Evolutionary conservation across 176 grass and related monocot genomes (phyloP).

Genomic region (Panicum miliaceum): DNA sequence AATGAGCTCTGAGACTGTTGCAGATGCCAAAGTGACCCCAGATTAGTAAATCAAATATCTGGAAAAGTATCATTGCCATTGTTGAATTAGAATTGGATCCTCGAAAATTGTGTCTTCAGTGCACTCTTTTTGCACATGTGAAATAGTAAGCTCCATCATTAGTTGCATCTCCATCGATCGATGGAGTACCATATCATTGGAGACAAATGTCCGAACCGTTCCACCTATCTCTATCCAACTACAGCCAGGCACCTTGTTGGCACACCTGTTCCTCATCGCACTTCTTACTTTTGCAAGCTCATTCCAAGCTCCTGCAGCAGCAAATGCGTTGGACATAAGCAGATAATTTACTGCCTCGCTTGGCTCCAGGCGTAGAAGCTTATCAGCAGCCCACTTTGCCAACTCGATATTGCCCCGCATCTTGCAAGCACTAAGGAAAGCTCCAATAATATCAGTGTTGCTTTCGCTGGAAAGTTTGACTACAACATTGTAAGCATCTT

Average conservation of each 20-base stretch:
- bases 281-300: conserved; percentile 53
- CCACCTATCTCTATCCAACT: conserved; percentile 75
- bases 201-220: conserved; percentile 62
- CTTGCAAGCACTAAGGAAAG: conserved; percentile 76
- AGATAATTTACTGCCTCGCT: conserved; percentile 63
- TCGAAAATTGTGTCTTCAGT: not conserved
- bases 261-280: conserved; percentile 54
- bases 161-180: conserved; percentile 37
- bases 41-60: conserved; percentile 6
- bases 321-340: conserved; percentile 73
- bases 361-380: conserved; percentile 69
- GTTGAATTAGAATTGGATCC: not conserved
- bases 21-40: not conserved
- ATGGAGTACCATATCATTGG: conserved; percentile 52
- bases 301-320: conserved; percentile 56
- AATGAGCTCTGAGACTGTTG: not conserved
- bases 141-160: conserved; percentile 55
- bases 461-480: conserved; percentile 44
- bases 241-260: conserved; percentile 64
- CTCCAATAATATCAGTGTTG: conserved; percentile 62
- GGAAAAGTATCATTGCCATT: not conserved
- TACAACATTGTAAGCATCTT: conserved; percentile 59
- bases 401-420: conserved; percentile 53
- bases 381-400: conserved; percentile 69
- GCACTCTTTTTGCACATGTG: conserved; percentile 6